Conservation (phyloP, 192 early-diverging fungal genomes). For the Umbelopsis sp. region DNA sequence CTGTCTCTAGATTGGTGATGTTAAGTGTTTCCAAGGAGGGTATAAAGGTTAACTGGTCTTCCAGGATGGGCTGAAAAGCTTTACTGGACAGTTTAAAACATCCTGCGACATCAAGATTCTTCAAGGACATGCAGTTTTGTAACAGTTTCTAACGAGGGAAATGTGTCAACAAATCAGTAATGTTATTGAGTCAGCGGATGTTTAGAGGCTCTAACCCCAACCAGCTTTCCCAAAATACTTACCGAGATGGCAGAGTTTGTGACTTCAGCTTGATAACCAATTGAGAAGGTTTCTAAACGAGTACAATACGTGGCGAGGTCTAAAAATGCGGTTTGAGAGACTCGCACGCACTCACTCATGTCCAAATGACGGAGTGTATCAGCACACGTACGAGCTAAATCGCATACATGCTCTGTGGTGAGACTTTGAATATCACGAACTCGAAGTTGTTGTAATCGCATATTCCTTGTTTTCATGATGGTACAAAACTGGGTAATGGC, state of each 20-base stretch:
- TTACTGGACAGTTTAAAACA: constrained; percentile 25
- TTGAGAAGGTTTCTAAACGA: constrained; percentile 11
- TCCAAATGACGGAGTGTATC: constrained; percentile 26
- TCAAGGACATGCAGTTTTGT: constrained; percentile 23
- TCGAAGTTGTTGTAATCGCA: constrained; percentile 14
- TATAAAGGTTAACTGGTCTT: not conserved
- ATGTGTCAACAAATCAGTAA: not conserved
- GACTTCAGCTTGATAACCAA: constrained; percentile 32
- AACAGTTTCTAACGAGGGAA: constrained; percentile 16
- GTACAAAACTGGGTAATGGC: constrained; percentile 24
- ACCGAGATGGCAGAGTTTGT: constrained; percentile 24
- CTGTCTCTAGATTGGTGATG: constrained; percentile 24
- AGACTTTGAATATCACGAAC: constrained; percentile 32
- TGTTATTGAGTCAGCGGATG: not conserved
- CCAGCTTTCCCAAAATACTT: not conserved
- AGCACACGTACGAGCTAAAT: not conserved
- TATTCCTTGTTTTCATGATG: not conserved
- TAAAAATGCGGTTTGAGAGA: constrained; percentile 19
- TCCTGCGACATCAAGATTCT: constrained; percentile 32
- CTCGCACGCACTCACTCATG: constrained; percentile 30
- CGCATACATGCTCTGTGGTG: constrained; percentile 27
- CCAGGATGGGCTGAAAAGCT: constrained; percentile 22
- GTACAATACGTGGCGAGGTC: constrained; percentile 16
- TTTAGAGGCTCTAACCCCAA: not conserved
- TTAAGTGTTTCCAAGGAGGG: constrained; percentile 22